Conservation (phyloP, 2,329 filamentous ascomycete species). For the Curvularia eragrostidis region DNA sequence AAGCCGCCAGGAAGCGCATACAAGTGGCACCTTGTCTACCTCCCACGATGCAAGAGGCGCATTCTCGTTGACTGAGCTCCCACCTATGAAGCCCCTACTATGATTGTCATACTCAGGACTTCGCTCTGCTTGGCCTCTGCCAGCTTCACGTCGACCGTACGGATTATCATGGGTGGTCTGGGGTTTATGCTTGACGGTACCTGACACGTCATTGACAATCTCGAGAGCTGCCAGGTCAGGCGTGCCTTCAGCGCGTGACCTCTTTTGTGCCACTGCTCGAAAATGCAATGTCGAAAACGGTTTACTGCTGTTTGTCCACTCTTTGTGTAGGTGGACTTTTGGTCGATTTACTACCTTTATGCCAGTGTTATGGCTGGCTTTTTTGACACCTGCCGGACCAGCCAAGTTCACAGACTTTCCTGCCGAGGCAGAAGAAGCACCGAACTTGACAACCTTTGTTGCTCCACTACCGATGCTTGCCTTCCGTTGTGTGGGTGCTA, state of each 20-base stretch:
- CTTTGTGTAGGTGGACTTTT: constrained; percentile 14
- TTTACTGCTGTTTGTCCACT: constrained; percentile 23
- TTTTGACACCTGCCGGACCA: constrained; percentile 4
- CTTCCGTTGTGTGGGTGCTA: not conserved
- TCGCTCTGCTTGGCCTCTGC: constrained; percentile 21
- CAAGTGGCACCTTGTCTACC: constrained; percentile 36
- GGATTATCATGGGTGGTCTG: constrained; percentile 18
- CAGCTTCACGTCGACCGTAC: constrained; percentile 36
- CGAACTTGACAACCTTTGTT: too few relatives aligned
- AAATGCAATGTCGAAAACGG: constrained; percentile 29
- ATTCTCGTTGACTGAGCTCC: not conserved
- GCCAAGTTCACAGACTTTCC: not conserved
- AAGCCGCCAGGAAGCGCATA: constrained; percentile 39
- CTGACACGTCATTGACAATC: constrained; percentile 32
- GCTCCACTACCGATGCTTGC: not conserved
- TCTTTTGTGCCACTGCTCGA: constrained; percentile 28
- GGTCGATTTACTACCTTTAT: constrained; percentile 41
- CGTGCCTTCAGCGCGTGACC: constrained; percentile 30
- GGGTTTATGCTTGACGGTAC: constrained; percentile 6
- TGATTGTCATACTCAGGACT: not conserved
- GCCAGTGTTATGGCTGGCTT: constrained; percentile 4
- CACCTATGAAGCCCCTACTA: not conserved
- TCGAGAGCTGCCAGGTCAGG: constrained; percentile 35
- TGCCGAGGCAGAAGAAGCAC: not conserved
- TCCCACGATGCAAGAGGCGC: constrained; percentile 31